Conservation (phyloP, 176 grass and related monocot genomes). For the Aegilops longissima region DNA sequence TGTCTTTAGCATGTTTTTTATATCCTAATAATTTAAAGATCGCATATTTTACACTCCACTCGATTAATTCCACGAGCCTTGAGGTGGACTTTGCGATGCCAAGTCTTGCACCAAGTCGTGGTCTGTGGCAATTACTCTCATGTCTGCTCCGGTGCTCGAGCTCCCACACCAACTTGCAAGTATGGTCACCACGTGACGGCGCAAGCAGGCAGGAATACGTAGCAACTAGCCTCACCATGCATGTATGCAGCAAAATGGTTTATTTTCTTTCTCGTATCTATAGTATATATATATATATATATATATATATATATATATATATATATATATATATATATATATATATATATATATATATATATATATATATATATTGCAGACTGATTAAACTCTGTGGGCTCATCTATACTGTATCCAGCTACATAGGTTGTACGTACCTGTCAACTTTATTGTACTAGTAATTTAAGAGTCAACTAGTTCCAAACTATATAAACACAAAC, state of each 20-base stretch:
- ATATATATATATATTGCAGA: neutral
- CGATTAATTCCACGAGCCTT: neutral
- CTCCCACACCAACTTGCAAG: neutral
- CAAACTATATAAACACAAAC: neutral
- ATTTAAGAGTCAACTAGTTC: constrained; percentile 16
- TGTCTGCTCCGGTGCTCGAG: neutral
- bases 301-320: neutral
- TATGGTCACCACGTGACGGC: neutral
- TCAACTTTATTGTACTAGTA: constrained; percentile 24
- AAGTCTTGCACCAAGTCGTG: neutral
- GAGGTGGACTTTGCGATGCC: neutral
- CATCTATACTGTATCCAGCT: neutral
- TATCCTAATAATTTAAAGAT: neutral
- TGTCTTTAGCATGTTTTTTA: too few species aligned
- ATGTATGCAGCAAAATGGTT: too few species aligned
- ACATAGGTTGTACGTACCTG: neutral
- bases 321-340: neutral
- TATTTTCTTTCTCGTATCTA: neutral
- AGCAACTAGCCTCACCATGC: neutral
- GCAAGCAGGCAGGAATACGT: neutral
- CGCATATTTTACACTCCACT: neutral
- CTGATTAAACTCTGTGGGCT: neutral
- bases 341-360: neutral
- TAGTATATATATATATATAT: neutral
- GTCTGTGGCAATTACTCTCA: neutral